These are phyloP conservation scores for Blastosporella zonata DNA, from an alignment of 1,284 basidiomycete species.

Conservation along the genomic window DNA sequence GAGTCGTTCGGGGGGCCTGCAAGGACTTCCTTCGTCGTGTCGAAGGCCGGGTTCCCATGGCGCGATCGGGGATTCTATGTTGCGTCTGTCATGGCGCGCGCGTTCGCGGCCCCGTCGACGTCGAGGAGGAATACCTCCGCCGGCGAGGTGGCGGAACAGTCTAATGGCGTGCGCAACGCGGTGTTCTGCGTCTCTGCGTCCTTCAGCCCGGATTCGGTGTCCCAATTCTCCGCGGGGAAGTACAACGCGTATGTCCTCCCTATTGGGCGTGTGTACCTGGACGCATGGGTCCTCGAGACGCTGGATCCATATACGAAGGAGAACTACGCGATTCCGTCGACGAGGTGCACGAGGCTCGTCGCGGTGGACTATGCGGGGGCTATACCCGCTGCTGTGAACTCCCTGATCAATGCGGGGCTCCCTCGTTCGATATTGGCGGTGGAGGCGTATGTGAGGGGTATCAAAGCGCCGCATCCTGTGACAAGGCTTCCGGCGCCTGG, in stretches of 20 bases:
- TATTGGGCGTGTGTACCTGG: conserved; percentile 81
- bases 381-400: conserved; percentile 85
- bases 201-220: conserved; percentile 63
- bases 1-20: conserved; percentile 83
- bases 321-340: conserved; percentile 94
- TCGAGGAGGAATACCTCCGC: conserved; percentile 31
- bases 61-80: conserved; percentile 86
- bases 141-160: conserved; percentile 34
- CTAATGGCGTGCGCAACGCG: conserved; percentile 43
- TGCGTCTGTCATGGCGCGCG: conserved; percentile 72
- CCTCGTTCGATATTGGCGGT: conserved; percentile 69
- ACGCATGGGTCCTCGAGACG: conserved; percentile 97
- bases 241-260: conserved; percentile 80
- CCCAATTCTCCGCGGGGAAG: conserved; percentile 58
- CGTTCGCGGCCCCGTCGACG: conserved; percentile 37
- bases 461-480: conserved; percentile 54
- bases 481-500: conserved; percentile 65
- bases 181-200: conserved; percentile 79
- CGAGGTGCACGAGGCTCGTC: conserved; percentile 84
- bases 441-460: conserved; percentile 66
- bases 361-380: conserved; percentile 89
- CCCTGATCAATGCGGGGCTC: conserved; percentile 79
- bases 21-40: conserved; percentile 65
- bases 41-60: conserved; percentile 86
- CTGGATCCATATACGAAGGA: conserved; percentile 96